Evolutionary conservation across 306 rosid genomes (phyloP).

Genomic region (Medicago lupulina): DNA sequence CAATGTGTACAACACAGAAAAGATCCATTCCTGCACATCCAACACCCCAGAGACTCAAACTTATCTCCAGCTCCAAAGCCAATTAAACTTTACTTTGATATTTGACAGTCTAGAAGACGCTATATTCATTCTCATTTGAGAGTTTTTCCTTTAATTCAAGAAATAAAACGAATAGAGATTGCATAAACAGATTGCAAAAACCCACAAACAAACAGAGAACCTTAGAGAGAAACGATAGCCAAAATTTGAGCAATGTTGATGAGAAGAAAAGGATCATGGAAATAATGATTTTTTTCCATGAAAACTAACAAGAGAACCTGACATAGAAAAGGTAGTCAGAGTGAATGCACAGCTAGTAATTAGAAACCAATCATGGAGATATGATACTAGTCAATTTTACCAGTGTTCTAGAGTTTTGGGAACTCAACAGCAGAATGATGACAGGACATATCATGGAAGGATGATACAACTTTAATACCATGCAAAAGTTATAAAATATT

Average conservation of each 20-base stretch:
- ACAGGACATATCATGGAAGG: background rate
- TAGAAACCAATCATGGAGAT: background rate
- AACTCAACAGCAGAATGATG: background rate
- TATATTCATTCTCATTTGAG: conserved; percentile 23
- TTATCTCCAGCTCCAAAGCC: conserved; percentile 48
- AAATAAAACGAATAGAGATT: too few species aligned
- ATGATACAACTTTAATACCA: background rate
- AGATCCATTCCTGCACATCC: conserved; percentile 84
- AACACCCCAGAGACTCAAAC: conserved; percentile 48
- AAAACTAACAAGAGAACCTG: too few species aligned
- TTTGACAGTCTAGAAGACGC: conserved; percentile 12
- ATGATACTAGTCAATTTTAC: background rate
- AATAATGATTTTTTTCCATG: too few species aligned
- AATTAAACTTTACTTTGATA: conserved; percentile 25
- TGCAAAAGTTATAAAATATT: background rate
- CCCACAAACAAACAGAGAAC: too few species aligned
- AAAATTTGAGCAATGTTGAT: too few species aligned
- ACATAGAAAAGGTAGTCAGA: too few species aligned
- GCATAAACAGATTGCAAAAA: too few species aligned
- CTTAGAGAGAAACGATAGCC: too few species aligned
- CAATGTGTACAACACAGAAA: conserved; percentile 63
- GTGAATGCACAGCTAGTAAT: too few species aligned
- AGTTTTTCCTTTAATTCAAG: background rate
- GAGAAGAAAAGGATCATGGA: too few species aligned
- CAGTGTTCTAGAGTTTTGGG: background rate